Conservation (phyloP, 208 protist genomes). For the Novymonas esmeraldas region DNA sequence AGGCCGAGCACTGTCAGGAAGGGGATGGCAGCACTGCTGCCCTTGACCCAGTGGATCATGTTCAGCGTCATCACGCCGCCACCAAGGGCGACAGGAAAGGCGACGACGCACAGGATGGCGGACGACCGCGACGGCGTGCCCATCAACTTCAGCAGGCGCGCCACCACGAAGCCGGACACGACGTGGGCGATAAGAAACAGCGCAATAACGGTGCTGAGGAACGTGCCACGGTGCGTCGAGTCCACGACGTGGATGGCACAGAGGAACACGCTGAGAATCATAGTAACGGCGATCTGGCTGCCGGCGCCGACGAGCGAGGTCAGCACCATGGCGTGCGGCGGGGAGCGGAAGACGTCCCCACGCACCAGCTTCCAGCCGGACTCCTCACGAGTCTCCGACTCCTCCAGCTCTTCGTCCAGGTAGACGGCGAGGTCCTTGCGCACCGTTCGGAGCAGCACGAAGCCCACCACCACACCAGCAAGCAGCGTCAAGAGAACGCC, state of each 20-base stretch:
- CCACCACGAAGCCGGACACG: conserved; percentile 89
- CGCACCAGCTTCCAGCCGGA: conserved; percentile 96
- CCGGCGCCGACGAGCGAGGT: conserved; percentile 90
- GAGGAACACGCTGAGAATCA: conserved; percentile 78
- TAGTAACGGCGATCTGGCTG: conserved; percentile 79
- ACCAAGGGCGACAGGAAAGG: conserved; percentile 46
- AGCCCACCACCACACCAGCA: conserved; percentile 23
- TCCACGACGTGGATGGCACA: conserved; percentile 82
- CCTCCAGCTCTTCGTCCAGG: conserved; percentile 32
- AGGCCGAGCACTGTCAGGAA: conserved; percentile 64
- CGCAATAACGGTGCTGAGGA: conserved; percentile 81
- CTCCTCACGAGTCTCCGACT: conserved; percentile 28
- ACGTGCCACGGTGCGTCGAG: conserved; percentile 88
- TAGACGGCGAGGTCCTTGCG: conserved; percentile 38
- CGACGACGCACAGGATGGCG: conserved; percentile 53
- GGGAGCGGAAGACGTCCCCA: conserved; percentile 96
- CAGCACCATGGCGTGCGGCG: conserved; percentile 72
- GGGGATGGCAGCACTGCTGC: conserved; percentile 63
- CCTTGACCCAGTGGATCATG: conserved; percentile 62
- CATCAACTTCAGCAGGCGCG: conserved; percentile 89
- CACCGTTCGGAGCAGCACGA: conserved; percentile 35
- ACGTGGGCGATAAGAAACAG: conserved; percentile 67
- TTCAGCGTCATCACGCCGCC: conserved; percentile 64
- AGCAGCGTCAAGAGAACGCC: conserved; percentile 23
- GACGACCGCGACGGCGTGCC: conserved; percentile 83